Evolutionary conservation across 495 filamentous ascomycete species (phyloP), one percentile per base, ranked within the genome.

Genomic region (Glarea lozoyensis): DNA sequence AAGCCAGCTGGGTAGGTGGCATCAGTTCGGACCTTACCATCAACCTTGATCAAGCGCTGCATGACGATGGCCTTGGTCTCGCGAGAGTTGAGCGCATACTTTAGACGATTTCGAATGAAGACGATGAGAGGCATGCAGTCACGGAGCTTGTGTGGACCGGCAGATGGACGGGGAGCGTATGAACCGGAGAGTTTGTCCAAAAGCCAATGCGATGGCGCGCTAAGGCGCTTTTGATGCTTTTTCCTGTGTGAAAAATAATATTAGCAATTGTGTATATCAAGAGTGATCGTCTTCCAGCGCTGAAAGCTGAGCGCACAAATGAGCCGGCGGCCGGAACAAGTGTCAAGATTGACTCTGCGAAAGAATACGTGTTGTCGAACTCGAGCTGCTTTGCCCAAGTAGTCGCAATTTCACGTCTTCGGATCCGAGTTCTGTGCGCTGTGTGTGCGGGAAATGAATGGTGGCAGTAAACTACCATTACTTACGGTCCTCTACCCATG

Each of bases 181-280:
- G 84, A 79, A 66, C 90, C 92, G 66, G 88, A 94, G 54, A 97
- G 81, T 72, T 98, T 98, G 82, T 98, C 92, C 62, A 98, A 77
- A 61, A 98, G 86, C 92, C 93, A 98, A 80, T 97, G 92, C 66
- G 85, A 90, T 58, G 92, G 92, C 65, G 92, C 92, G 67, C 85
- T 89, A 60, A 97, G 78, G 77, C 92, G 88, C 90, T 98, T 97
- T 68, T 95, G 88, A 73, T 98, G 93, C 80, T 98, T 98, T 80
- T 90, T 94, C 62, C 88, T 94, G 65, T 62, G 53, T 38, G 46
- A 40, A 43, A 15, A 33, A 25, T 50, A 30, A 48, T 30, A 34
- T 51, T 31, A 50, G 48, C 47, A 42, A n/a, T n/a, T n/a, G n/a
- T n/a, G n/a, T n/a, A n/a, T n/a, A n/a, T n/a, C n/a, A n/a, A n/a